These are phyloP conservation scores for Aspergillus sclerotioniger DNA, from an alignment of 495 filamentous ascomycete species.

Conservation along the genomic window DNA sequence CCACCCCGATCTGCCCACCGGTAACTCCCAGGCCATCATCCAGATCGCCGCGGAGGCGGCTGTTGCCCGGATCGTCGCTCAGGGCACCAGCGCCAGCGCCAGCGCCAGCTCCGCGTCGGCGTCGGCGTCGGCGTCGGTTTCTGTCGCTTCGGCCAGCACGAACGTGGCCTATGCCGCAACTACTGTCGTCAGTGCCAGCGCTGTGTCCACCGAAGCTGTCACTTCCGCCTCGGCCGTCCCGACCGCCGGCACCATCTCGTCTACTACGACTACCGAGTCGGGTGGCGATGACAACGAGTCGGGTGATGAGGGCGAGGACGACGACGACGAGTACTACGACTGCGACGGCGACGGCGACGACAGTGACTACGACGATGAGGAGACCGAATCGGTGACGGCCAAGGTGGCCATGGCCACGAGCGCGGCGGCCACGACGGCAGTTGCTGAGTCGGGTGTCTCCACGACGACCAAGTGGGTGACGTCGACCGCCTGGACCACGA, in stretches of 20 bases:
- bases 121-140: background rate
- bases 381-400: background rate
- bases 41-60: constrained; percentile 37
- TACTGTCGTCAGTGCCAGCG: background rate
- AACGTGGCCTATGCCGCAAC: background rate
- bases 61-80: constrained; percentile 27
- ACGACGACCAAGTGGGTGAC: constrained; percentile 5
- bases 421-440: background rate
- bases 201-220: background rate
- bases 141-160: background rate
- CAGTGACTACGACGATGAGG: background rate
- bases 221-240: background rate
- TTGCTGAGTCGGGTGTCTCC: background rate
- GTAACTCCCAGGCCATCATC: constrained; percentile 36
- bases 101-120: constrained; percentile 1
- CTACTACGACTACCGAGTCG: background rate
- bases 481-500: constrained; percentile 1
- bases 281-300: background rate
- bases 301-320: background rate
- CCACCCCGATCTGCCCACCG: constrained; percentile 36
- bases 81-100: constrained; percentile 4
- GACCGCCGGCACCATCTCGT: background rate
- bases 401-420: background rate
- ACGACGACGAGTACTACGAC: background rate
- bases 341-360: background rate